Conservation (phyloP, 2,329 filamentous ascomycete species). For the Geosmithia flava region DNA sequence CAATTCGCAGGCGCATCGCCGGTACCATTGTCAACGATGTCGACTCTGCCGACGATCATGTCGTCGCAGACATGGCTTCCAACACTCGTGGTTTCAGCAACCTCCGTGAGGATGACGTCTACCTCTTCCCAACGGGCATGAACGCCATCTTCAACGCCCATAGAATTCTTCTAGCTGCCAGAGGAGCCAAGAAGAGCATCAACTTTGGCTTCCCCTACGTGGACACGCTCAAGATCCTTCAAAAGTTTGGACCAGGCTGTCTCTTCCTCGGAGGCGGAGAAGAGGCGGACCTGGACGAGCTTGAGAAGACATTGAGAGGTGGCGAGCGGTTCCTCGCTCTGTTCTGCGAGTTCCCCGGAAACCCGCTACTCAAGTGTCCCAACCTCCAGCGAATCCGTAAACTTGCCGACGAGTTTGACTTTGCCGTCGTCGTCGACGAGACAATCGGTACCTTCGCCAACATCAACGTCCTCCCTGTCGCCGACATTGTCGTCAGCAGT, state of each 20-base stretch:
- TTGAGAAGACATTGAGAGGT: constrained; percentile 56
- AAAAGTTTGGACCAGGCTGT: constrained; percentile 83
- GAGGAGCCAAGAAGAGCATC: constrained; percentile 55
- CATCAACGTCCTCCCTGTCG: constrained; percentile 78
- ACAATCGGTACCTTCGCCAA: constrained; percentile 96
- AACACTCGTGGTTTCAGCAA: constrained; percentile 45
- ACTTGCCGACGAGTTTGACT: constrained; percentile 74
- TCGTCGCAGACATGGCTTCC: constrained; percentile 10
- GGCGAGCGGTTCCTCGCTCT: constrained; percentile 73
- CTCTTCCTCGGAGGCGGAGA: constrained; percentile 79
- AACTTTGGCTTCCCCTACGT: constrained; percentile 97
- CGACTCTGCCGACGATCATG: constrained; percentile 23
- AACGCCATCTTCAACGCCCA: constrained; percentile 89
- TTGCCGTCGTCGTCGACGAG: constrained; percentile 86
- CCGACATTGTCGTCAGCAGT: constrained; percentile 87
- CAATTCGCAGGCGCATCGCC: constrained; percentile 77
- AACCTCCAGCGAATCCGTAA: constrained; percentile 70
- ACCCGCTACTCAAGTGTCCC: constrained; percentile 76
- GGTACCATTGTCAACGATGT: constrained; percentile 66
- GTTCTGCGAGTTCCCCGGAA: constrained; percentile 92
- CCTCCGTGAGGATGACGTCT: constrained; percentile 77
- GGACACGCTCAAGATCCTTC: constrained; percentile 85
- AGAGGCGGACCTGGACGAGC: constrained; percentile 65
- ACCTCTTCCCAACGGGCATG: constrained; percentile 84
- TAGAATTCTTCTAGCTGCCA: constrained; percentile 45